Percentiles rank a stretch among this genome's conserved stretches.
phyloP scores from a whole-genome alignment of 2,329 filamentous ascomycete genomes.

The Fusarium verticillioides region DNA sequence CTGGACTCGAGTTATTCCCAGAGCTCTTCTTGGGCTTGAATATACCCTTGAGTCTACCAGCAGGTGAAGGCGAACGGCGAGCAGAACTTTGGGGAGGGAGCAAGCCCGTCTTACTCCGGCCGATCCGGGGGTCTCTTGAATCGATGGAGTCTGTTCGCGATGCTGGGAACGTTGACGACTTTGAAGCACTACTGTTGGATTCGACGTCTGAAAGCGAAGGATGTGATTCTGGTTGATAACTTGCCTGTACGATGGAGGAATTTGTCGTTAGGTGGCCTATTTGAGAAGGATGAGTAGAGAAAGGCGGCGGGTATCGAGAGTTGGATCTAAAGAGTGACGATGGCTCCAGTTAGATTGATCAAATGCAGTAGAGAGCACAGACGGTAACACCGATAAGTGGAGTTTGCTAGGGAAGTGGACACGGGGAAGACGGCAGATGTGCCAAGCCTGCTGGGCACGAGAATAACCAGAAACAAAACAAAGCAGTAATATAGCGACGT shows the following conservation, averaged over 20 bases:
- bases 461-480: conserved; percentile 7
- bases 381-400: conserved; percentile 21
- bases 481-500: neutral
- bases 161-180: conserved; percentile 40
- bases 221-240: conserved; percentile 52
- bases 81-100: conserved; percentile 51
- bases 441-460: conserved; percentile 30
- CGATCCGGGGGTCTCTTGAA: conserved; percentile 40
- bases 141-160: conserved; percentile 43
- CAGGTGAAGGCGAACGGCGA: conserved; percentile 74
- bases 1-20: conserved; percentile 36
- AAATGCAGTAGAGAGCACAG: conserved; percentile 34
- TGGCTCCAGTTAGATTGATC: conserved; percentile 37
- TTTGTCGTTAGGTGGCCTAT: conserved; percentile 75
- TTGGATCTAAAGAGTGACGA: conserved; percentile 42
- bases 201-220: conserved; percentile 36
- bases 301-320: conserved; percentile 44
- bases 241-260: conserved; percentile 72
- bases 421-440: conserved; percentile 25
- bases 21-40: conserved; percentile 59
- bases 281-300: conserved; percentile 71
- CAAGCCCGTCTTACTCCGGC: conserved; percentile 44
- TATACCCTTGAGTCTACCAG: conserved; percentile 73
- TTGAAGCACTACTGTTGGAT: conserved; percentile 41
- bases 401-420: conserved; percentile 36